Evolutionary conservation across 305 asterid species (phyloP).

Genomic region (Fraxinus xanthoxyloides): DNA sequence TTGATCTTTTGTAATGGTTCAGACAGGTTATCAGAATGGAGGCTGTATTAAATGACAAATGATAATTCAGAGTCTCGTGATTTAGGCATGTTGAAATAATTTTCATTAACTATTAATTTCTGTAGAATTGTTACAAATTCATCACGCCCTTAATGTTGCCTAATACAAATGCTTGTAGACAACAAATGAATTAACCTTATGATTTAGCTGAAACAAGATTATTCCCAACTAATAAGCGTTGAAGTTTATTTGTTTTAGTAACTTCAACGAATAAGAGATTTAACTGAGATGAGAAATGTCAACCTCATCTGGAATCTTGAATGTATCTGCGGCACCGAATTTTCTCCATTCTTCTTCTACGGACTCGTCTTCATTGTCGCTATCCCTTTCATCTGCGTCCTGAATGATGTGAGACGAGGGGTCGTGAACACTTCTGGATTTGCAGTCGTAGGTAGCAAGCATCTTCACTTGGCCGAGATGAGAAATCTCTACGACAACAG

Average conservation of each 20-base stretch:
- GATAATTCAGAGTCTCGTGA: slow-evolving; percentile 3
- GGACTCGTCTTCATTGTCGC: slow-evolving; percentile 47
- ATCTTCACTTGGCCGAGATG: slow-evolving; percentile 71
- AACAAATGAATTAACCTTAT: background rate
- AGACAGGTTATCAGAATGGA: slow-evolving; percentile 17
- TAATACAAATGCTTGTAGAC: background rate
- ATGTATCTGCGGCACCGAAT: slow-evolving; percentile 87
- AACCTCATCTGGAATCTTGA: slow-evolving; percentile 74
- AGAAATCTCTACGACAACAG: slow-evolving; percentile 75
- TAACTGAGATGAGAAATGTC: slow-evolving; percentile 76
- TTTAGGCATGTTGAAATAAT: background rate
- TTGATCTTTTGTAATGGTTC: slow-evolving; percentile 2
- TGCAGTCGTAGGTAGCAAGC: slow-evolving; percentile 62
- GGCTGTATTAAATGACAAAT: slow-evolving; percentile 3
- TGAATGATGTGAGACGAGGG: slow-evolving; percentile 42
- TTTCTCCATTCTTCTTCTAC: slow-evolving; percentile 60
- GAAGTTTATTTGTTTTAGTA: background rate
- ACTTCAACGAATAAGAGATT: background rate
- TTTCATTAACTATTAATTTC: slow-evolving; percentile 1
- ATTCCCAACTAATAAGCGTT: background rate
- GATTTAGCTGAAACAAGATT: background rate
- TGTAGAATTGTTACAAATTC: background rate
- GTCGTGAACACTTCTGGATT: slow-evolving; percentile 46
- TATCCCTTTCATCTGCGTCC: slow-evolving; percentile 47
- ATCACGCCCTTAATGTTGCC: background rate